Conservation (phyloP, 768 basidiomycete genomes). For the Tricholoma sp. region DNA sequence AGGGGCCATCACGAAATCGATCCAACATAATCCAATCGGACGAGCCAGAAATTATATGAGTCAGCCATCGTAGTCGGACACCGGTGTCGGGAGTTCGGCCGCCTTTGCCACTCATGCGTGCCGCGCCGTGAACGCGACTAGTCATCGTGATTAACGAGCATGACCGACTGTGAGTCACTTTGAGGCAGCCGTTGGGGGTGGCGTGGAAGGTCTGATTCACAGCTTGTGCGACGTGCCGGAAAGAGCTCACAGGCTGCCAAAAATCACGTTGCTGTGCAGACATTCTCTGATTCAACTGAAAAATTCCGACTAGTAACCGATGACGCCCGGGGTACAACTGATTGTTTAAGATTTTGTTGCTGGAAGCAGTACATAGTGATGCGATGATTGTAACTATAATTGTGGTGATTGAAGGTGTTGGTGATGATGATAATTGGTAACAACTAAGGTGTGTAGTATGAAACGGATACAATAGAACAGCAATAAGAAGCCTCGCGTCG, state of each 20-base stretch:
- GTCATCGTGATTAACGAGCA: background rate
- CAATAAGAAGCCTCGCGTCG: background rate
- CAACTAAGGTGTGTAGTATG: background rate
- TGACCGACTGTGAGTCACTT: background rate
- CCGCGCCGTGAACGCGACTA: background rate
- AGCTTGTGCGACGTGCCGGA: background rate
- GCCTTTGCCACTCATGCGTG: no score
- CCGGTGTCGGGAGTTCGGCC: no score
- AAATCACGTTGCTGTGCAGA: background rate
- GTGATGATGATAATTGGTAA: background rate
- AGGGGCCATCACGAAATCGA: no score
- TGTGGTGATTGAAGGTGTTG: background rate
- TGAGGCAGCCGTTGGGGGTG: background rate
- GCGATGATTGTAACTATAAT: background rate
- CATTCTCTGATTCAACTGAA: background rate
- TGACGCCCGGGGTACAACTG: background rate
- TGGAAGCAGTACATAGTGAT: background rate
- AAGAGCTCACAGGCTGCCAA: background rate
- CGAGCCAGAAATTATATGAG: no score
- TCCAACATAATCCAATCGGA: no score
- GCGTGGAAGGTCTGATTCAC: no score
- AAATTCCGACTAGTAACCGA: background rate
- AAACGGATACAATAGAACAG: background rate
- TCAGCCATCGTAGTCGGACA: no score
- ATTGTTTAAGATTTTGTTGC: background rate